Evolutionary conservation across 164 flowering plant species (phyloP).

Genomic region (Nelumbo lutea): DNA sequence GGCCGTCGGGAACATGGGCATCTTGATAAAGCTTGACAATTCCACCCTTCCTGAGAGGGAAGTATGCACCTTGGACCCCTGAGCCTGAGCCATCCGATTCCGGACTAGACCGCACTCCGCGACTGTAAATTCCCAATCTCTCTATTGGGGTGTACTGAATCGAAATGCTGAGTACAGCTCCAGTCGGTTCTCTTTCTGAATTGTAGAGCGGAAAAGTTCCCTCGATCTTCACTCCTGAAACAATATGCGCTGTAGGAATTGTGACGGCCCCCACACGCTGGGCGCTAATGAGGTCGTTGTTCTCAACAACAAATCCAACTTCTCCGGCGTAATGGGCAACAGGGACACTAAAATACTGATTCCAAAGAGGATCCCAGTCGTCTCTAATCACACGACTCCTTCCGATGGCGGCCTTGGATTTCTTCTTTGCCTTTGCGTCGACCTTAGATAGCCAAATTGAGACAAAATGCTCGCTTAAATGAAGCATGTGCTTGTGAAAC

Average conservation of each 20-base stretch:
- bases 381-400: conserved; percentile 87
- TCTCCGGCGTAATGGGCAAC: conserved; percentile 92
- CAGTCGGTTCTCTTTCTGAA: conserved; percentile 55
- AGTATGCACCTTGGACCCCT: conserved; percentile 72
- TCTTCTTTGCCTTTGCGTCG: too few relatives aligned
- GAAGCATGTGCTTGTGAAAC: too few relatives aligned
- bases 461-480: too few relatives aligned
- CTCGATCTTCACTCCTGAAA: conserved; percentile 52
- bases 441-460: too few relatives aligned
- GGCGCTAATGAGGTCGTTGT: conserved; percentile 87
- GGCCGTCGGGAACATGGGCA: conserved; percentile 89
- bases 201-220: conserved; percentile 70
- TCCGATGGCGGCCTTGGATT: conserved; percentile 58
- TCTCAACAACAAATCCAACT: conserved; percentile 74
- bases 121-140: conserved; percentile 43
- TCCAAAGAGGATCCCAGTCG: conserved; percentile 86
- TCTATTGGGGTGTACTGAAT: conserved; percentile 71
- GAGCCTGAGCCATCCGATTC: conserved; percentile 39
- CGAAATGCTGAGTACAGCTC: conserved; percentile 62
- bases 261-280: conserved; percentile 75
- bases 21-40: conserved; percentile 90
- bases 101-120: conserved; percentile 86
- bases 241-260: conserved; percentile 71
- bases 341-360: conserved; percentile 79
- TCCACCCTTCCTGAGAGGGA: conserved; percentile 89